These are phyloP conservation scores for Russula griseocarnosa DNA, from an alignment of 768 basidiomycete genomes.

Conservation along the genomic window DNA sequence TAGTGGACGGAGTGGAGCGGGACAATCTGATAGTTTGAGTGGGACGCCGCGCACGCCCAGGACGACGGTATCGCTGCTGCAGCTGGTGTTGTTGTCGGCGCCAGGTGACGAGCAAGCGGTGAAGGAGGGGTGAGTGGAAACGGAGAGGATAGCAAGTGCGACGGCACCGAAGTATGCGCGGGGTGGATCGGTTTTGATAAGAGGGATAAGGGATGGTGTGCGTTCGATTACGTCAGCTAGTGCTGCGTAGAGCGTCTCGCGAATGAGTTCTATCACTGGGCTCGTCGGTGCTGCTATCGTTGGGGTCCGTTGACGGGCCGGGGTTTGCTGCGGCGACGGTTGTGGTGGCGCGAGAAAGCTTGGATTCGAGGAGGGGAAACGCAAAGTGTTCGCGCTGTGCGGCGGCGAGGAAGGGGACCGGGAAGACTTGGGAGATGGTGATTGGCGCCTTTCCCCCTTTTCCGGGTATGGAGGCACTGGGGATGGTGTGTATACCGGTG, in stretches of 20 bases:
- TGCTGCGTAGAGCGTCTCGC: constrained; percentile 82
- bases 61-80: constrained; percentile 31
- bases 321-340: neutral
- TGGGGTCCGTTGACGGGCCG: constrained; percentile 18
- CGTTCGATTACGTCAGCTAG: constrained; percentile 65
- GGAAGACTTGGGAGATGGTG: constrained; percentile 26
- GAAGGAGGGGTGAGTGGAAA: constrained; percentile 36
- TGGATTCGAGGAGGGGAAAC: constrained; percentile 24
- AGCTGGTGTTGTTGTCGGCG: neutral
- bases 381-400: constrained; percentile 32
- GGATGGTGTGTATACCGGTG: constrained; percentile 50
- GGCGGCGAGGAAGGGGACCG: constrained; percentile 24
- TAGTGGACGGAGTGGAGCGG: constrained; percentile 58
- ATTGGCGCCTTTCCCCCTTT: neutral
- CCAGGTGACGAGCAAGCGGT: constrained; percentile 34
- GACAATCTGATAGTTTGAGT: constrained; percentile 59
- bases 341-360: neutral
- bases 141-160: constrained; percentile 65
- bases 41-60: constrained; percentile 47
- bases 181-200: constrained; percentile 59
- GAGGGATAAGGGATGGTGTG: constrained; percentile 48
- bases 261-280: constrained; percentile 71
- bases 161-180: constrained; percentile 80
- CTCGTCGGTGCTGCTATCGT: constrained; percentile 39
- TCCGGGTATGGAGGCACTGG: constrained; percentile 27